phyloP scores from a whole-genome alignment of 768 basidiomycete genomes.

The Lactarius evosmus region DNA sequence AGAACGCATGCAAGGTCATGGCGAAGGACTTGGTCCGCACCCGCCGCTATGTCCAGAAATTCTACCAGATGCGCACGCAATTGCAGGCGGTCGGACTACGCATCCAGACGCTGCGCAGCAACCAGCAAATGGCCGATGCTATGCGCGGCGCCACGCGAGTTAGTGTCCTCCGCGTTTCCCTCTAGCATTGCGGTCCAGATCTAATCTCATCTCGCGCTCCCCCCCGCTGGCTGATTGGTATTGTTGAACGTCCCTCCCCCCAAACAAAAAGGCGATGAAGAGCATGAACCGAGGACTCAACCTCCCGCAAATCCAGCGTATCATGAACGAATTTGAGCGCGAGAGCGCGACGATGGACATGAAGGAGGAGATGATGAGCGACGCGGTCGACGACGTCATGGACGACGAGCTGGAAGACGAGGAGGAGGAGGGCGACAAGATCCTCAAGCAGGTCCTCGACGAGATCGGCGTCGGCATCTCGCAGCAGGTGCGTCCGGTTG shows the following conservation, averaged over 20 bases:
- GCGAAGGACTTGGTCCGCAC: slow-evolving; percentile 98
- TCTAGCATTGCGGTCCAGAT: not conserved
- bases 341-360: slow-evolving; percentile 99
- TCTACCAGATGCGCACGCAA: slow-evolving; percentile 98
- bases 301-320: slow-evolving; percentile 88
- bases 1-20: slow-evolving; percentile 99
- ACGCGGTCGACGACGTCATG: slow-evolving; percentile 97
- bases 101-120: slow-evolving; percentile 94
- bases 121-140: slow-evolving; percentile 99
- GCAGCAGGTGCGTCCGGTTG: slow-evolving; percentile 58
- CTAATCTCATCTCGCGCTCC: not conserved
- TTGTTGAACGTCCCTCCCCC: not conserved
- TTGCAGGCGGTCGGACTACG: slow-evolving; percentile 92
- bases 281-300: slow-evolving; percentile 97
- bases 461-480: slow-evolving; percentile 93
- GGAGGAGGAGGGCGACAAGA: slow-evolving; percentile 93
- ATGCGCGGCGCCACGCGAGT: slow-evolving; percentile 98
- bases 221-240: not conserved
- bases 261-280: slow-evolving; percentile 77
- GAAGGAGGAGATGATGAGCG: slow-evolving; percentile 99
- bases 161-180: slow-evolving; percentile 34
- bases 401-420: slow-evolving; percentile 90
- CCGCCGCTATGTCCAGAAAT: slow-evolving; percentile 92
- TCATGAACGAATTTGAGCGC: slow-evolving; percentile 98
- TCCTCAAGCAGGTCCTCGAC: slow-evolving; percentile 92